Conservation (phyloP, 768 basidiomycete species). For the Xerocomellus intermedius region DNA sequence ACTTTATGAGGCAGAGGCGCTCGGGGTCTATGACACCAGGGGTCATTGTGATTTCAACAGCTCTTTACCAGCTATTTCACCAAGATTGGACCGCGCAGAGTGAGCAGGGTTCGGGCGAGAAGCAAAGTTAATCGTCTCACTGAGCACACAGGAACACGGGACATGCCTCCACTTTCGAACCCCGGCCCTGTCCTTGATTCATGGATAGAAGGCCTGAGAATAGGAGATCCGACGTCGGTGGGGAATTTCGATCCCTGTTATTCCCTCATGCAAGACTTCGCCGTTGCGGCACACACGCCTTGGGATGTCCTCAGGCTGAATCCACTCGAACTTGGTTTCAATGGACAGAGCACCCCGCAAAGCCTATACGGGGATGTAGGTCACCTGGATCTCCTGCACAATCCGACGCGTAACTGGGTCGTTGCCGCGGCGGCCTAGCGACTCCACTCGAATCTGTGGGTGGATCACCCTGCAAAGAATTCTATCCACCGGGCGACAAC, state of each 20-base stretch:
- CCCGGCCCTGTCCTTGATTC: background rate
- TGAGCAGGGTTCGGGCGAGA: background rate
- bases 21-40: background rate
- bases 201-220: background rate
- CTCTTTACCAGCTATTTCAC: background rate
- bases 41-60: background rate
- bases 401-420: background rate
- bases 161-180: too few species aligned
- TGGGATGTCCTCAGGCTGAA: too few species aligned
- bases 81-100: background rate
- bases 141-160: background rate
- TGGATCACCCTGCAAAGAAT: slow-evolving; percentile 9
- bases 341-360: background rate
- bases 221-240: too few species aligned
- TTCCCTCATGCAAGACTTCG: background rate
- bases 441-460: background rate
- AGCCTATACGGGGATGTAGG: background rate
- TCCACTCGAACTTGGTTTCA: background rate
- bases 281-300: background rate
- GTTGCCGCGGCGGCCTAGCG: background rate
- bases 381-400: background rate
- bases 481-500: background rate
- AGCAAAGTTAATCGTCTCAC: background rate
- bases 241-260: background rate
- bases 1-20: background rate